Base-by-base conservation (phyloP, 768 basidiomycete species). In the Ramaria sp. region DNA sequence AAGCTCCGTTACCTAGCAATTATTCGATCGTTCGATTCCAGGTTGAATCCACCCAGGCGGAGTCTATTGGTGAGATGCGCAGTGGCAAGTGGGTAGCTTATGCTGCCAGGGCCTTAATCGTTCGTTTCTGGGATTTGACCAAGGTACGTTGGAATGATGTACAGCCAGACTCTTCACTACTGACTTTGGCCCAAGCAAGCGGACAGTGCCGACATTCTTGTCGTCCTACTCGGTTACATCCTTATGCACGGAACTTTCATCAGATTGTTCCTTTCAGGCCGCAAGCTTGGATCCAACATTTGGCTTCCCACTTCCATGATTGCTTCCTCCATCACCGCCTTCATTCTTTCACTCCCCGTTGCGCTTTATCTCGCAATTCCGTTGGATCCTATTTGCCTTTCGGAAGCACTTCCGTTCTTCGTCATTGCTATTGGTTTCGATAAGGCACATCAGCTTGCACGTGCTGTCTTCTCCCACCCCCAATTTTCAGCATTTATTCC, bases 351-450 rank as follows among this genome's bases (percentile, higher is more conserved):
- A 12, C 78, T 98, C 6, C 86, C 95, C 13, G 67, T 83, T 41
- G 81, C 85, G 19, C 78, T 86, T 53, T 83, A 83, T 73, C 76
- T 97, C 58, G 77, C 78, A 63, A 91, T 99, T 58, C 86, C 84
- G 19, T 84, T 99, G 63, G 94, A 98, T 68, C 91, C 92, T 1
- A 86, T 98, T 53, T 85, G 86, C 10, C 78, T 99, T 51, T 91
- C 90, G 10, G 96, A 99, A 69, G 95, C 96, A 0, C 79, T 99
- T 0, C 96, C 96, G 0, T 98, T 98, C 83, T 76, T 98, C 49
- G 94, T 99, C 37, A 95, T 95, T 69, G 96, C 93, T 1, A 84
- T 99, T 59, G 95, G 95, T 7, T 99, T 98, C 69, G 96, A 99
- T 72, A 98, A 99, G 69, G 95, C 94, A 0, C 83, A 95, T 47